Percentiles rank a stretch among this genome's conserved stretches.
These are phyloP conservation scores for Eutrema japonicum DNA, from an alignment of 345 rosid genomes.

Conservation along the genomic window DNA sequence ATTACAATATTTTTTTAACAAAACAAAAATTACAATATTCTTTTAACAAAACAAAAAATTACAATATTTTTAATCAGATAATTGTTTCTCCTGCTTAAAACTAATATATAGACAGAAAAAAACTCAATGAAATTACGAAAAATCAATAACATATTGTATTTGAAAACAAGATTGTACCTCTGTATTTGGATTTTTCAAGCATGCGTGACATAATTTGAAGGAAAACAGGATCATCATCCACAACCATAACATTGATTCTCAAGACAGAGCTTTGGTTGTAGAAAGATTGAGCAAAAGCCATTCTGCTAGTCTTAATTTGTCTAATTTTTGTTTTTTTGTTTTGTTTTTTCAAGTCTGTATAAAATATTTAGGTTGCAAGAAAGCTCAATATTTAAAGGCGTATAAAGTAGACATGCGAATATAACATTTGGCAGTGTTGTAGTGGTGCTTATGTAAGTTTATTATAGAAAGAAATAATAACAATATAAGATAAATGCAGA, in stretches of 20 bases:
- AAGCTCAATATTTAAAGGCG: slow-evolving; percentile 32
- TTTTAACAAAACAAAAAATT: too few species aligned
- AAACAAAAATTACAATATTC: too few species aligned
- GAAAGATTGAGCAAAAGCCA: slow-evolving; percentile 37
- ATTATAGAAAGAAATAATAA: slow-evolving; percentile 40
- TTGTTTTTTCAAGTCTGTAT: slow-evolving; percentile 8
- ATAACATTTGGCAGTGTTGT: slow-evolving; percentile 38
- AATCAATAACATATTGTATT: not conserved
- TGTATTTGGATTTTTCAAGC: slow-evolving; percentile 49
- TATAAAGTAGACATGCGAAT: slow-evolving; percentile 29
- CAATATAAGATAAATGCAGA: slow-evolving; percentile 10
- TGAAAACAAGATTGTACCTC: slow-evolving; percentile 49
- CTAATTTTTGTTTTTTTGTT: not conserved
- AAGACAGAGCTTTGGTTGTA: slow-evolving; percentile 30
- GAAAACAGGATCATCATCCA: slow-evolving; percentile 65
- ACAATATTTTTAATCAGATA: too few species aligned
- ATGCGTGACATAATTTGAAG: slow-evolving; percentile 55
- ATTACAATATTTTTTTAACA: too few species aligned
- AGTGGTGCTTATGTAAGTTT: slow-evolving; percentile 21
- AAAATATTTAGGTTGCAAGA: slow-evolving; percentile 21
- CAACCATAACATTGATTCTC: slow-evolving; percentile 54
- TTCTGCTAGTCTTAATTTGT: slow-evolving; percentile 25
- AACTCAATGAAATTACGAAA: not conserved
- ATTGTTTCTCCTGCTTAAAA: not conserved
- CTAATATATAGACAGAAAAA: not conserved